phyloP scores from a whole-genome alignment of 2,329 filamentous ascomycete genomes.

The Botrytis byssoidea region DNA sequence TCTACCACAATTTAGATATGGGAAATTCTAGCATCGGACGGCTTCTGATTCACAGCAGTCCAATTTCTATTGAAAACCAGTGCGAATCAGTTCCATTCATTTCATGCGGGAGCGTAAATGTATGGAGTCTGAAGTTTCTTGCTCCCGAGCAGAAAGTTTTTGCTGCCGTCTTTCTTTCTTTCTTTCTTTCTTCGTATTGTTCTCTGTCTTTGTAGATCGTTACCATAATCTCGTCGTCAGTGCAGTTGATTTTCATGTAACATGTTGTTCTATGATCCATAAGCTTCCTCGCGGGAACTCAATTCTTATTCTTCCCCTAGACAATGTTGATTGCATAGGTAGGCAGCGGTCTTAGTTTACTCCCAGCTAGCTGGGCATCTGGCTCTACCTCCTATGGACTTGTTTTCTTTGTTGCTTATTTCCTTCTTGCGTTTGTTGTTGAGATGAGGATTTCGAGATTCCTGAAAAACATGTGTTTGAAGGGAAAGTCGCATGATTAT shows the following conservation, averaged over 20 bases:
- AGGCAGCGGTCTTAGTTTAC: too few relatives aligned
- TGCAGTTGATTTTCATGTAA: too few relatives aligned
- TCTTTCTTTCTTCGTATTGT: too few relatives aligned
- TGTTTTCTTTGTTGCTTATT: not conserved
- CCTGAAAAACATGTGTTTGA: fast-evolving
- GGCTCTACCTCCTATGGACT: not conserved
- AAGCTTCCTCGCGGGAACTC: too few relatives aligned
- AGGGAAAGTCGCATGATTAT: not conserved
- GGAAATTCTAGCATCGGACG: not conserved
- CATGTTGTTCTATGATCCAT: too few relatives aligned
- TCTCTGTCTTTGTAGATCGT: not conserved
- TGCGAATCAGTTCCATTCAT: fast-evolving
- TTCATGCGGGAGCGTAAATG: not conserved
- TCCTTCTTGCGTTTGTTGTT: not conserved
- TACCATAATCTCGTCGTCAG: not conserved
- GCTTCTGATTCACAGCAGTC: not conserved
- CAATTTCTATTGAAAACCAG: not conserved
- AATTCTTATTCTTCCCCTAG: too few relatives aligned
- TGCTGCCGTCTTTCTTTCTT: not conserved
- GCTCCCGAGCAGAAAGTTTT: not conserved
- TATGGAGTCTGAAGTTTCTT: not conserved
- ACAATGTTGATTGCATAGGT: too few relatives aligned
- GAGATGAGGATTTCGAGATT: not conserved
- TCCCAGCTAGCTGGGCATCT: not conserved
- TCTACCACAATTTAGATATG: not conserved